Conservation (phyloP, 2,329 filamentous ascomycete genomes). For the Calonectria honghensis region DNA sequence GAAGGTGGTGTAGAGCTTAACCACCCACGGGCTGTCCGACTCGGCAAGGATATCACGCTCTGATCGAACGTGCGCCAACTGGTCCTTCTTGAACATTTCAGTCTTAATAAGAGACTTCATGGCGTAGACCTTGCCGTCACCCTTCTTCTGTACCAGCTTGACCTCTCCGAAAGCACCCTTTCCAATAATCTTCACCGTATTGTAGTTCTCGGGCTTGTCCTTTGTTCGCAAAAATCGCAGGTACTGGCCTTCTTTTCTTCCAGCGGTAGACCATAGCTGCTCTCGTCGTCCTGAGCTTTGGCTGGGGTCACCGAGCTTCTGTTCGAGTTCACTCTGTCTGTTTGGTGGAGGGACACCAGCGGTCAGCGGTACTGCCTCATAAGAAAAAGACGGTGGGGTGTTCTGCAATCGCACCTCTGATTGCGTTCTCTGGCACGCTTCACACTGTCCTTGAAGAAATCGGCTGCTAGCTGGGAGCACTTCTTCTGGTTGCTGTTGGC, state of each 20-base stretch:
- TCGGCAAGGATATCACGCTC: slow-evolving; percentile 98
- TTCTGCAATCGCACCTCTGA: slow-evolving; percentile 79
- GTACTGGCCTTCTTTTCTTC: slow-evolving; percentile 93
- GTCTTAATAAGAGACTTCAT: slow-evolving; percentile 99
- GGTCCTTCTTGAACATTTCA: slow-evolving; percentile 99
- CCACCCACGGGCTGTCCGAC: slow-evolving; percentile 99
- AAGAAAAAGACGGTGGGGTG: neutral
- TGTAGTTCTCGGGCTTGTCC: slow-evolving; percentile 95
- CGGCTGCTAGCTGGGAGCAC: slow-evolving; percentile 82
- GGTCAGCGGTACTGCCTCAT: slow-evolving; percentile 36
- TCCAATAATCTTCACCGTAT: slow-evolving; percentile 97
- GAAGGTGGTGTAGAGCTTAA: slow-evolving; percentile 98
- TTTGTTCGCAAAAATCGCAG: slow-evolving; percentile 95
- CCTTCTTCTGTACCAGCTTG: slow-evolving; percentile 96
- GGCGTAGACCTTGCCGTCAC: slow-evolving; percentile 97
- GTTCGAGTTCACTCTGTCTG: slow-evolving; percentile 94
- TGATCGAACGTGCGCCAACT: slow-evolving; percentile 96
- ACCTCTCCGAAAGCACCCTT: slow-evolving; percentile 99
- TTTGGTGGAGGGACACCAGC: slow-evolving; percentile 22
- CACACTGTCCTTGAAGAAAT: slow-evolving; percentile 99
- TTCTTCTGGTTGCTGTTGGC: slow-evolving; percentile 83
- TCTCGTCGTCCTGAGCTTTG: slow-evolving; percentile 86
- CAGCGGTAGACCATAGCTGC: slow-evolving; percentile 88
- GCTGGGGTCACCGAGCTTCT: slow-evolving; percentile 85
- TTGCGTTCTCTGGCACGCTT: slow-evolving; percentile 96